A percentile compares a stretch with the other conserved stretches of the same genome.
Conservation (phyloP, 129 eudicot genomes). For the Centella asiatica region DNA sequence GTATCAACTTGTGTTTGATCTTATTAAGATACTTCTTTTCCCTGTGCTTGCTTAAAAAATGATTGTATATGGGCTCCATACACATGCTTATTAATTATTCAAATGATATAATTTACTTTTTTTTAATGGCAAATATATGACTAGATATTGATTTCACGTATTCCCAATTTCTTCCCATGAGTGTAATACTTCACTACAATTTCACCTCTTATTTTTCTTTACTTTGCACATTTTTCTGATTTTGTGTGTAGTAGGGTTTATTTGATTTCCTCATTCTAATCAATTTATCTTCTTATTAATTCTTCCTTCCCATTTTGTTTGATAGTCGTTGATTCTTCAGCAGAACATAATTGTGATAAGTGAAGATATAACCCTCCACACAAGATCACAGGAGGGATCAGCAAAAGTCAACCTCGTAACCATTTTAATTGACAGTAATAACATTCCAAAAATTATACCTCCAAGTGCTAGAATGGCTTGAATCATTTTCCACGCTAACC, state of each 20-base stretch:
- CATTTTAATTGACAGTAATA: background rate
- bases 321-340: too few relatives aligned
- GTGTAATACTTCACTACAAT: too few relatives aligned
- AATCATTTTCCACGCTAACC: too few relatives aligned
- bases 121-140: too few relatives aligned
- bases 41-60: background rate
- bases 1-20: slow-evolving; percentile 23
- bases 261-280: background rate
- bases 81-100: too few relatives aligned
- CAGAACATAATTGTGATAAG: too few relatives aligned
- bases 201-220: too few relatives aligned
- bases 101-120: too few relatives aligned
- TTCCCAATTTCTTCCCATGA: too few relatives aligned
- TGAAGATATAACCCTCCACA: background rate
- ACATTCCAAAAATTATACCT: background rate
- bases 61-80: background rate
- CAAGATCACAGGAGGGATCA: background rate
- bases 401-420: too few relatives aligned
- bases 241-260: background rate
- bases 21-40: background rate
- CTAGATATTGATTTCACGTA: too few relatives aligned
- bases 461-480: too few relatives aligned
- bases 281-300: background rate
- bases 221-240: background rate
- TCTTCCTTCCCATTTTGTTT: background rate